These are phyloP conservation scores for Bipolaris victoriae DNA, from an alignment of 2,329 filamentous ascomycete species.

Conservation along the genomic window DNA sequence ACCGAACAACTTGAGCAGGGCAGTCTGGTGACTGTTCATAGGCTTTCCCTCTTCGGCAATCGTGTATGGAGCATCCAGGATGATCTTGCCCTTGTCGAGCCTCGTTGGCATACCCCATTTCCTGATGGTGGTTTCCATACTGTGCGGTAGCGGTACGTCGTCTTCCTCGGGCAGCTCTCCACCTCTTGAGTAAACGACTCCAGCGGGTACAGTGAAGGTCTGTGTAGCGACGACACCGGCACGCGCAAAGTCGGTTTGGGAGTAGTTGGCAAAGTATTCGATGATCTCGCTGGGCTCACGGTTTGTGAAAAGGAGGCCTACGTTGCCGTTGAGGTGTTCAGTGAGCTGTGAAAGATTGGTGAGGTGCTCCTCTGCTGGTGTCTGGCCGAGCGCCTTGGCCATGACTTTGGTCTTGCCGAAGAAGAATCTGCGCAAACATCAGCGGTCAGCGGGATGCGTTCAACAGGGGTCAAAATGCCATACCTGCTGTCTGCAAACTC, in stretches of 20 bases:
- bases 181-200: slow-evolving; percentile 77
- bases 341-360: slow-evolving; percentile 75
- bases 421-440: slow-evolving; percentile 71
- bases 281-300: slow-evolving; percentile 70
- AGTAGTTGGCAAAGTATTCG: slow-evolving; percentile 73
- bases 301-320: slow-evolving; percentile 90
- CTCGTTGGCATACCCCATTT: slow-evolving; percentile 88
- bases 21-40: slow-evolving; percentile 89
- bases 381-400: slow-evolving; percentile 87
- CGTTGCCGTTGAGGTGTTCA: slow-evolving; percentile 75
- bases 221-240: slow-evolving; percentile 78
- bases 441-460: slow-evolving; percentile 4
- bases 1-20: slow-evolving; percentile 91
- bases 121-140: slow-evolving; percentile 86
- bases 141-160: slow-evolving; percentile 86
- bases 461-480: slow-evolving; percentile 26
- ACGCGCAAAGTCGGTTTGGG: slow-evolving; percentile 86
- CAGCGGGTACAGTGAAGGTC: slow-evolving; percentile 79
- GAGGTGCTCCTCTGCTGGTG: slow-evolving; percentile 77
- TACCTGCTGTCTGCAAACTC: slow-evolving; percentile 86
- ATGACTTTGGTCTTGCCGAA: slow-evolving; percentile 99
- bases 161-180: slow-evolving; percentile 81
- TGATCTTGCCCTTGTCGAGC: slow-evolving; percentile 86
- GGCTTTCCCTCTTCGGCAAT: slow-evolving; percentile 86
- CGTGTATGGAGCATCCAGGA: slow-evolving; percentile 73